phyloP scores from a whole-genome alignment of 2,329 filamentous ascomycete species.

The Ilyonectria sp. region DNA sequence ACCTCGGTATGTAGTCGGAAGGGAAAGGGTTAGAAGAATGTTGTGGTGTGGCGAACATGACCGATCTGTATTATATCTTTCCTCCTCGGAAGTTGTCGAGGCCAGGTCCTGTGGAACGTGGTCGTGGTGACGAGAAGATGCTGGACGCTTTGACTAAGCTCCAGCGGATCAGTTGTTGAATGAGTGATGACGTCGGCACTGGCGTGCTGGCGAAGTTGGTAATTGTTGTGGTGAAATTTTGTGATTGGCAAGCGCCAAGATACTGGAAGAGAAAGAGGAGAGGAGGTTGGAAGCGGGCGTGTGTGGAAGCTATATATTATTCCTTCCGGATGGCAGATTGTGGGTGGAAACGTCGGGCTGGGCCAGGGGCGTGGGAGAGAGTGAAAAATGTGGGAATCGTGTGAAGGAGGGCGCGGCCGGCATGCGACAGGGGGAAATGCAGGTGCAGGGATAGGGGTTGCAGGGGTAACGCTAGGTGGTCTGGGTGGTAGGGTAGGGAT shows the following conservation, averaged over 20 bases:
- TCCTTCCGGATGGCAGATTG: constrained; percentile 36
- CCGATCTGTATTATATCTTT: constrained; percentile 55
- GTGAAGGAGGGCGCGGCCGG: constrained; percentile 38
- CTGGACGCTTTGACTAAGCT: constrained; percentile 49
- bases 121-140: constrained; percentile 47
- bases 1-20: constrained; percentile 75
- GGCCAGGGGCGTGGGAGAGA: constrained; percentile 39
- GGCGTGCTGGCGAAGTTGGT: constrained; percentile 42
- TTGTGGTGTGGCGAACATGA: constrained; percentile 72
- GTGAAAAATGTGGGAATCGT: constrained; percentile 11
- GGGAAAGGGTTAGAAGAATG: constrained; percentile 68
- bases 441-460: constrained; percentile 31
- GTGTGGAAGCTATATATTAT: constrained; percentile 53
- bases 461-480: constrained; percentile 23
- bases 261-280: constrained; percentile 49
- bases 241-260: constrained; percentile 59
- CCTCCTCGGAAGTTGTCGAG: constrained; percentile 50
- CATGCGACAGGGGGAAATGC: constrained; percentile 44
- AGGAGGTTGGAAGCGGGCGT: constrained; percentile 48
- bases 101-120: constrained; percentile 51
- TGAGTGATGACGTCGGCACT: constrained; percentile 50
- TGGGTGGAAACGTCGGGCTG: constrained; percentile 43
- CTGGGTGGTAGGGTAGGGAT: constrained; percentile 5
- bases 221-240: constrained; percentile 37
- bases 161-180: constrained; percentile 45